A percentile compares a stretch with the other conserved stretches of the same genome.
phyloP scores from a whole-genome alignment of 495 filamentous ascomycete genomes.

The Penicillium parvum region DNA sequence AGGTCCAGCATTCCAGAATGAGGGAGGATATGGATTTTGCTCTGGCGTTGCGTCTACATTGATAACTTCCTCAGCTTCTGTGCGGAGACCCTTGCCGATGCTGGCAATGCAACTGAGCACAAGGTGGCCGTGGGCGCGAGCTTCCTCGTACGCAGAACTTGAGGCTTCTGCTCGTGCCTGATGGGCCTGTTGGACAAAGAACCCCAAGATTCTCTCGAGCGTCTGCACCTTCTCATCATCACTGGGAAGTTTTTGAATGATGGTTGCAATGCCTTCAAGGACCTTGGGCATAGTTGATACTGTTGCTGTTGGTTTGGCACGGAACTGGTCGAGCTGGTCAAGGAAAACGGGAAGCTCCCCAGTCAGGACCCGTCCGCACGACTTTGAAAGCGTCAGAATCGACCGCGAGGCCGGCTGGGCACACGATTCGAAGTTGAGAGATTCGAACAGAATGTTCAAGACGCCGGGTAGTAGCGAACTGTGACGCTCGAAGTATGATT shows the following conservation, averaged over 20 bases:
- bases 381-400: slow-evolving; percentile 73
- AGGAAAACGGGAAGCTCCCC: slow-evolving; percentile 73
- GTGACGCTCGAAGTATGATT: slow-evolving; percentile 75
- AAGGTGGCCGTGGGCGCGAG: slow-evolving; percentile 52
- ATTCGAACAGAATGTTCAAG: slow-evolving; percentile 76
- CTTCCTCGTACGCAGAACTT: slow-evolving; percentile 38
- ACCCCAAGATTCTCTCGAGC: slow-evolving; percentile 59
- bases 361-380: slow-evolving; percentile 68
- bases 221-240: slow-evolving; percentile 59
- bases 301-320: slow-evolving; percentile 56
- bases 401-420: slow-evolving; percentile 72
- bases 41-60: slow-evolving; percentile 53
- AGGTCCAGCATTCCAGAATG: slow-evolving; percentile 57
- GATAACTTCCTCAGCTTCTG: slow-evolving; percentile 63
- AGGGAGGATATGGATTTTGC: slow-evolving; percentile 33
- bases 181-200: slow-evolving; percentile 46
- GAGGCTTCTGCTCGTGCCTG: slow-evolving; percentile 33
- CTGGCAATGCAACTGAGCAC: slow-evolving; percentile 69
- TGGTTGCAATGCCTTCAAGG: slow-evolving; percentile 75
- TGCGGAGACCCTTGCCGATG: slow-evolving; percentile 77
- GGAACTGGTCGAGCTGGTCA: slow-evolving; percentile 66
- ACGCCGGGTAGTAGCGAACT: slow-evolving; percentile 65
- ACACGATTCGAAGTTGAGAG: slow-evolving; percentile 61
- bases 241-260: slow-evolving; percentile 70
- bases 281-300: slow-evolving; percentile 73